phyloP scores from a whole-genome alignment of 139 green algal species.

The Tetradesmus obliquus region DNA sequence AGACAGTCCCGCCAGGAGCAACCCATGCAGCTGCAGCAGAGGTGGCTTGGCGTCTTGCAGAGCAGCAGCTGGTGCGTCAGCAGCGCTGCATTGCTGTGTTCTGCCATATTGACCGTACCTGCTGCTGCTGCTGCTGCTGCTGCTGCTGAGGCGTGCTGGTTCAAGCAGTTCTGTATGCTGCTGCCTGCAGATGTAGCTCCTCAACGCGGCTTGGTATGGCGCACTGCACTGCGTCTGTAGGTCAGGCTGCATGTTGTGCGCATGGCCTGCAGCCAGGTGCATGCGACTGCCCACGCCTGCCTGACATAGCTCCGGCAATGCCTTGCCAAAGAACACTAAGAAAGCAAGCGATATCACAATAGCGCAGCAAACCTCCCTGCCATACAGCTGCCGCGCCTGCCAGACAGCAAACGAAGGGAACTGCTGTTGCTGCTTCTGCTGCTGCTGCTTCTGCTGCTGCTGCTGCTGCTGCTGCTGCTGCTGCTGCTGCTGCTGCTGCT shows the following conservation, averaged over 20 bases:
- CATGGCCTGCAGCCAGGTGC: neutral
- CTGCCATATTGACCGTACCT: neutral
- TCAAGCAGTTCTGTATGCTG: neutral
- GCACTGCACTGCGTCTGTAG: neutral
- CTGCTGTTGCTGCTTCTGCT: neutral
- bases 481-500: too few species aligned
- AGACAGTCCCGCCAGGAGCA: neutral
- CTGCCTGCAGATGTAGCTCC: neutral
- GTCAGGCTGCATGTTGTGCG: too few species aligned
- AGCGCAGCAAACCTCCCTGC: neutral
- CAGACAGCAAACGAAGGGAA: neutral
- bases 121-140: neutral
- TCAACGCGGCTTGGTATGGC: too few species aligned
- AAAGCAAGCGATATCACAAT: neutral
- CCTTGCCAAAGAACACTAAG: neutral
- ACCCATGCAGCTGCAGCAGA: neutral
- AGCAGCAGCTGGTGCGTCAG: too few species aligned
- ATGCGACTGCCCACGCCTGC: neutral
- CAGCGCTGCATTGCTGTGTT: neutral
- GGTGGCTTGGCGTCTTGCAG: neutral
- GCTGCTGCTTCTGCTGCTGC: neutral
- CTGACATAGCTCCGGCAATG: neutral
- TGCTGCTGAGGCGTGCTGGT: neutral
- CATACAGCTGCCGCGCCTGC: slow-evolving; percentile 3
- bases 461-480: too few species aligned